phyloP scores from a whole-genome alignment of 352 stramenopile genomes.

The Globisporangium barbulae region DNA sequence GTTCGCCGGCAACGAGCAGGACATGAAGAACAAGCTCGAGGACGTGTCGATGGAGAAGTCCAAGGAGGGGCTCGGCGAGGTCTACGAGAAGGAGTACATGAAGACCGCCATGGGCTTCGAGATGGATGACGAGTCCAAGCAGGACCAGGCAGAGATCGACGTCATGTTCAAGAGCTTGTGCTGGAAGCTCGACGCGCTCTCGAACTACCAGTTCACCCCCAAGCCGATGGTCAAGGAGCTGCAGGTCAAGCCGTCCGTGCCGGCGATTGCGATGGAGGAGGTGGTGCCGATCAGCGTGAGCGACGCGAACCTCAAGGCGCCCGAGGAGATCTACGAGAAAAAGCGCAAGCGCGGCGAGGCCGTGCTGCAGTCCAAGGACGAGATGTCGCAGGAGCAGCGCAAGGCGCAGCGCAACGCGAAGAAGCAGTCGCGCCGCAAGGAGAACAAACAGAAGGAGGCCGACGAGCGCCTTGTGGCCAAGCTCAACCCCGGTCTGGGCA shows the following conservation, averaged over 20 bases:
- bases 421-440: constrained; percentile 90
- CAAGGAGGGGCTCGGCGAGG: constrained; percentile 89
- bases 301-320: constrained; percentile 79
- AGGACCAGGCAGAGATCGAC: constrained; percentile 94
- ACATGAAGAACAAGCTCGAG: constrained; percentile 83
- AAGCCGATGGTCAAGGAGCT: constrained; percentile 91
- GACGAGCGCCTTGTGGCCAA: constrained; percentile 93
- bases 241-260: constrained; percentile 78
- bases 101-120: constrained; percentile 94
- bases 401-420: constrained; percentile 86
- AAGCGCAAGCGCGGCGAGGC: constrained; percentile 84
- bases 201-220: constrained; percentile 95
- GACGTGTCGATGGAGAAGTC: constrained; percentile 93
- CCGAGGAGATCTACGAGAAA: constrained; percentile 84
- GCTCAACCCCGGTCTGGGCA: constrained; percentile 92
- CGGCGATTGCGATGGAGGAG: constrained; percentile 84
- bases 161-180: constrained; percentile 93
- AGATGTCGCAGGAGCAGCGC: constrained; percentile 87
- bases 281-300: constrained; percentile 82
- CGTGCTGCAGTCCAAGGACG: constrained; percentile 76
- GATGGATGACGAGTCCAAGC: constrained; percentile 87
- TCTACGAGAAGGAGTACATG: constrained; percentile 96
- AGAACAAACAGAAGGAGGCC: constrained; percentile 83
- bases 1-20: constrained; percentile 71
- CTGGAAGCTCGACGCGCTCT: constrained; percentile 93